Evolutionary conservation across 305 asterid species (phyloP).

Genomic region (Fraxinus albicans): DNA sequence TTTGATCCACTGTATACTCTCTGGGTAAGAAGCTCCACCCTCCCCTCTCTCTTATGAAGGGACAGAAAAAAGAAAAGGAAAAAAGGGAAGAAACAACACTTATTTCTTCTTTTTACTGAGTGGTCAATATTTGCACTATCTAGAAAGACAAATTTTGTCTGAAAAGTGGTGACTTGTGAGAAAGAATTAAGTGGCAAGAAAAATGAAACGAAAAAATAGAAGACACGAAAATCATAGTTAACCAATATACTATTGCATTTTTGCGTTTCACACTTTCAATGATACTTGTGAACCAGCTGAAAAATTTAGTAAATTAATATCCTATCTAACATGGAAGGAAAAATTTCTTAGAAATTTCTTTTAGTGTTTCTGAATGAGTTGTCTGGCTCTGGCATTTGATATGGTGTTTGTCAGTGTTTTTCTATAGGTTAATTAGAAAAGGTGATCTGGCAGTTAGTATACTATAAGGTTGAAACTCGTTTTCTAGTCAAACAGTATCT

Average conservation of each 20-base stretch:
- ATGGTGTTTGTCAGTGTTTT: neutral
- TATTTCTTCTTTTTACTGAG: neutral
- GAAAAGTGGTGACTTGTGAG: neutral
- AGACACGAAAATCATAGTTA: neutral
- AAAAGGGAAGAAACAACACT: neutral
- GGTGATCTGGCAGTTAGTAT: neutral
- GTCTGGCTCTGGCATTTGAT: neutral
- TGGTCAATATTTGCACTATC: neutral
- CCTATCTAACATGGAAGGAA: neutral
- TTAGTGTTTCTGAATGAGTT: neutral
- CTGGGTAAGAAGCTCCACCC: neutral
- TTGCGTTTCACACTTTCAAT: neutral
- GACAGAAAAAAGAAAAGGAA: neutral
- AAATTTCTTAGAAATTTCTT: neutral
- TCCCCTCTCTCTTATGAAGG: neutral
- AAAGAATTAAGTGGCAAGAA: neutral
- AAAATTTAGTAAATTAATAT: neutral
- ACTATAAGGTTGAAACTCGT: neutral
- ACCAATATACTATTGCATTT: neutral
- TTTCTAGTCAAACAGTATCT: neutral
- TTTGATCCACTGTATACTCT: neutral
- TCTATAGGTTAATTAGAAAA: neutral
- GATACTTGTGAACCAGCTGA: too few relatives aligned
- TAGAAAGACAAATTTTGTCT: neutral
- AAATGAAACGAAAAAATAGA: neutral